A percentile compares a stretch with the other conserved stretches of the same genome.
Evolutionary conservation across 768 basidiomycete genomes (phyloP).

Genomic region (Cystobasidium onofrii): DNA sequence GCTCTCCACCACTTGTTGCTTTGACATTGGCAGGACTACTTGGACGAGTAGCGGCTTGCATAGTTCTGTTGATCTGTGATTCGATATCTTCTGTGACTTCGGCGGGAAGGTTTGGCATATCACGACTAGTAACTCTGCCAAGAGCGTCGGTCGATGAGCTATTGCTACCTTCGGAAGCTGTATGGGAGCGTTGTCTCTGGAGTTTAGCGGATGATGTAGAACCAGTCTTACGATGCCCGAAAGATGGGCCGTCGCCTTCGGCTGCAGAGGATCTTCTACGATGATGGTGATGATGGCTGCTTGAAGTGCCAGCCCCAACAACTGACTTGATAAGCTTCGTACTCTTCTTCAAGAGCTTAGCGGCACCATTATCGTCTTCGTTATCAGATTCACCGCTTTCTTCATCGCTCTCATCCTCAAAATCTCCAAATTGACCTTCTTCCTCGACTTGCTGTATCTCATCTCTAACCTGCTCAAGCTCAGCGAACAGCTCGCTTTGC

Average conservation of each 20-base stretch:
- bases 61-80: slow-evolving; percentile 40
- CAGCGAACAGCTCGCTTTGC: slow-evolving; percentile 56
- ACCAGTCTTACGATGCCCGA: background rate
- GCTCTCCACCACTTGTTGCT: background rate
- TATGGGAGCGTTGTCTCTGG: background rate
- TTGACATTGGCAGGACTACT: background rate
- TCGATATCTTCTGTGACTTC: slow-evolving; percentile 58
- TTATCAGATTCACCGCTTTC: slow-evolving; percentile 36
- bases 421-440: slow-evolving; percentile 37
- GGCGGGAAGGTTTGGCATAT: slow-evolving; percentile 48
- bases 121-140: slow-evolving; percentile 53
- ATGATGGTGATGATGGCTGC: background rate
- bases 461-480: slow-evolving; percentile 43
- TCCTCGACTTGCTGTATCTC: slow-evolving; percentile 46
- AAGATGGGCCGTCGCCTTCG: background rate
- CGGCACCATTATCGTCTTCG: slow-evolving; percentile 9
- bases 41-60: slow-evolving; percentile 12
- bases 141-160: slow-evolving; percentile 41
- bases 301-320: background rate
- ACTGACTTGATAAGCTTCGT: background rate
- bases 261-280: background rate
- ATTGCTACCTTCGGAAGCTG: slow-evolving; percentile 24
- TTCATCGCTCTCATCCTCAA: slow-evolving; percentile 44
- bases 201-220: background rate
- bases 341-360: slow-evolving; percentile 18